phyloP scores from a whole-genome alignment of 1,139 yeast species.

The Pneumocystis murina region DNA sequence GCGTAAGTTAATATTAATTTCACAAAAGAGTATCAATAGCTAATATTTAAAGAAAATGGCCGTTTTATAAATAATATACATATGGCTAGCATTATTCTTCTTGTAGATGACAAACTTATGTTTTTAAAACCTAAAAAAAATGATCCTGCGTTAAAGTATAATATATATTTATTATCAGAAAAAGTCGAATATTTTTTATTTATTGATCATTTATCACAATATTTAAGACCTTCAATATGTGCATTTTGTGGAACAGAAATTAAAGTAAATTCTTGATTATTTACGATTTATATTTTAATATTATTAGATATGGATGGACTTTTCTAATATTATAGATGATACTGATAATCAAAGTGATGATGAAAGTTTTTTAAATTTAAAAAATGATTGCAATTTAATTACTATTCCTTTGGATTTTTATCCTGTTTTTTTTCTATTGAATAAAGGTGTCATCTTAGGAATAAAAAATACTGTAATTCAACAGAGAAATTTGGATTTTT shows the following conservation, averaged over 20 bases:
- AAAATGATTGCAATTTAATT: neutral
- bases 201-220: slow-evolving; percentile 10
- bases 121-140: slow-evolving; percentile 17
- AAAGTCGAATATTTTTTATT: slow-evolving; percentile 16
- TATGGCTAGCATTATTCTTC: slow-evolving; percentile 19
- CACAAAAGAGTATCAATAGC: neutral
- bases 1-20: neutral
- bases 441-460: slow-evolving; percentile 29
- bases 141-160: slow-evolving; percentile 12
- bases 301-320: neutral
- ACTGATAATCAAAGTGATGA: neutral
- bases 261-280: slow-evolving; percentile 19
- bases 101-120: slow-evolving; percentile 25
- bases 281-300: neutral
- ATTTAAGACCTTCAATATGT: slow-evolving; percentile 23
- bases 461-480: slow-evolving; percentile 24
- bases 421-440: slow-evolving; percentile 27
- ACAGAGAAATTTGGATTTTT: slow-evolving; percentile 5
- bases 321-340: neutral
- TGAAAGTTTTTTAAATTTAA: neutral
- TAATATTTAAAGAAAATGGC: slow-evolving; percentile 6
- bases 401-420: slow-evolving; percentile 25
- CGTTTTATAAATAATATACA: slow-evolving; percentile 15
- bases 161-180: slow-evolving; percentile 13
- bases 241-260: slow-evolving; percentile 30